Evolutionary conservation across 1,284 basidiomycete genomes (phyloP).

Genomic region (Sanguinoderma infundibulare): DNA sequence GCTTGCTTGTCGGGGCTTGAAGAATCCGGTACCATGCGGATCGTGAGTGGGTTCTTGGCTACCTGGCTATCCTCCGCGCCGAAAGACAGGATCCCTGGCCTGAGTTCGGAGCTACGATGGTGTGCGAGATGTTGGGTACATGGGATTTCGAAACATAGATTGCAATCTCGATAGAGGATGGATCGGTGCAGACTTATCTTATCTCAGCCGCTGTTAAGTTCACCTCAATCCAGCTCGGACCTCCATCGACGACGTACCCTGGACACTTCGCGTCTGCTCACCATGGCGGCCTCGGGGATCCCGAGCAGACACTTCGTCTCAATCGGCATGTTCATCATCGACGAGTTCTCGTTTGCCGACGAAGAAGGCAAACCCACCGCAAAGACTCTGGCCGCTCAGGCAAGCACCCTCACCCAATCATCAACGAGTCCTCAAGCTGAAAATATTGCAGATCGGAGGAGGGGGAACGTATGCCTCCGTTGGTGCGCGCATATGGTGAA

Average conservation of each 20-base stretch:
- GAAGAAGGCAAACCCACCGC: constrained; percentile 55
- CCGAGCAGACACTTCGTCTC: constrained; percentile 51
- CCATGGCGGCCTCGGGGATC: background rate
- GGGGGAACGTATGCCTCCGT: constrained; percentile 84
- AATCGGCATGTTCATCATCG: constrained; percentile 91
- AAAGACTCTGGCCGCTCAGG: constrained; percentile 54
- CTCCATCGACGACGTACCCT: background rate
- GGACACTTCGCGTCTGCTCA: background rate
- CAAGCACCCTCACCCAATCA: constrained; percentile 28
- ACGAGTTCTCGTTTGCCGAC: constrained; percentile 73
- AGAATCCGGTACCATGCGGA: background rate
- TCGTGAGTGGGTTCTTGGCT: no score
- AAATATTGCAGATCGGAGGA: constrained; percentile 77
- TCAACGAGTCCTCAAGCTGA: background rate
- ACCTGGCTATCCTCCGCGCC: no score
- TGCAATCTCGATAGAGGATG: background rate
- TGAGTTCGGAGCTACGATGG: background rate
- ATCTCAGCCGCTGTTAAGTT: constrained; percentile 3
- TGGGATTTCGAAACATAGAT: background rate
- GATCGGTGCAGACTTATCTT: constrained; percentile 12
- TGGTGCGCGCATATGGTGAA: constrained; percentile 82
- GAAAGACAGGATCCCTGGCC: no score
- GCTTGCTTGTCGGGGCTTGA: background rate
- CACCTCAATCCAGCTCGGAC: background rate
- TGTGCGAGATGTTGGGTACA: background rate